Percentiles rank a stretch among this genome's conserved stretches.
These are phyloP conservation scores for Capsella bursapastoris DNA, from an alignment of 345 rosid species.

Conservation along the genomic window DNA sequence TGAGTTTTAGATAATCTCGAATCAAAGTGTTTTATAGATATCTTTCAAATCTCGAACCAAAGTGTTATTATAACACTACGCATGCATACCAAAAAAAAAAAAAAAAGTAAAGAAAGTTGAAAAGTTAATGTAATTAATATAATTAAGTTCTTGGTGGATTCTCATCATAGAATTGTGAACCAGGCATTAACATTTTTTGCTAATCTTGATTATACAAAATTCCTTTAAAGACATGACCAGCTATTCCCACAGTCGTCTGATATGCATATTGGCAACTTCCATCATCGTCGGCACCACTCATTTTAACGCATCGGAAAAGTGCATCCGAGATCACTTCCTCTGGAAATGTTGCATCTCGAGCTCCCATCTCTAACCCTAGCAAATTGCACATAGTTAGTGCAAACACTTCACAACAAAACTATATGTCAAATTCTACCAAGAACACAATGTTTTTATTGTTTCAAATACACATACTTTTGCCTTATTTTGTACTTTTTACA, in stretches of 20 bases:
- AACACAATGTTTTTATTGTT: background rate
- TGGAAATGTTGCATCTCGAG: conserved; percentile 58
- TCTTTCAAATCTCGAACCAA: background rate
- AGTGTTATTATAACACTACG: background rate
- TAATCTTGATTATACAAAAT: conserved; percentile 82
- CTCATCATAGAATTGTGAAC: conserved; percentile 10
- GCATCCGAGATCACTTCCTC: conserved; percentile 66
- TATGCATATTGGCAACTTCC: conserved; percentile 69
- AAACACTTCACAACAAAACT: background rate
- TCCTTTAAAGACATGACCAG: conserved; percentile 85
- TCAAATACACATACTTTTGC: background rate
- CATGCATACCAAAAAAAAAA: background rate
- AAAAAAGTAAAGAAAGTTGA: no score
- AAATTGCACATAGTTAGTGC: conserved; percentile 2
- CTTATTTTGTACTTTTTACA: background rate
- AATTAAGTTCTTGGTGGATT: conserved; percentile 22
- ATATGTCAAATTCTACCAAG: background rate
- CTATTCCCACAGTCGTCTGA: conserved; percentile 75
- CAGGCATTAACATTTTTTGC: conserved; percentile 8
- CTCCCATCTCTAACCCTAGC: conserved; percentile 57
- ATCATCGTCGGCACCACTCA: conserved; percentile 66
- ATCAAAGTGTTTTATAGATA: background rate
- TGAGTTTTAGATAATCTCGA: background rate
- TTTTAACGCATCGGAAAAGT: conserved; percentile 67
- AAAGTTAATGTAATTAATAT: background rate